A percentile compares a stretch with the other conserved stretches of the same genome.
Conservation (phyloP, 2,329 filamentous ascomycete species). For the Scorias spongiosa region DNA sequence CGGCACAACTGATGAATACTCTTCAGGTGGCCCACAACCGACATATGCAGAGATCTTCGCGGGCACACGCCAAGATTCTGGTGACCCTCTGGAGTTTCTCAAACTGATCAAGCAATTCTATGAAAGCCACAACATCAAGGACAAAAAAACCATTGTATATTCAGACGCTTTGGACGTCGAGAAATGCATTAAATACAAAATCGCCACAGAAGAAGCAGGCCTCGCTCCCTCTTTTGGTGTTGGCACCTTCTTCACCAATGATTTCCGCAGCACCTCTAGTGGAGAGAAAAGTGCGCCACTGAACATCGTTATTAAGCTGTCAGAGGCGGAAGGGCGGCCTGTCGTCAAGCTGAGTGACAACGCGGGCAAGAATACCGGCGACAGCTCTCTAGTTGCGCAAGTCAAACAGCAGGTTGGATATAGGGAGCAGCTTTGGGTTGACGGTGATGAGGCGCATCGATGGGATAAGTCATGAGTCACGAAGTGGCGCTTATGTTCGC, state of each 20-base stretch:
- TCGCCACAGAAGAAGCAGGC: constrained; percentile 60
- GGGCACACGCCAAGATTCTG: constrained; percentile 80
- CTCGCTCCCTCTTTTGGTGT: constrained; percentile 86
- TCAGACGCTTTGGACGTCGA: constrained; percentile 91
- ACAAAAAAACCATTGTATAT: constrained; percentile 82
- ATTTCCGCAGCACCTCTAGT: constrained; percentile 59
- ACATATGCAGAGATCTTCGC: constrained; percentile 72
- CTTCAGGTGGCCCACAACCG: constrained; percentile 12
- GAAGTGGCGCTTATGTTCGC: too few species aligned
- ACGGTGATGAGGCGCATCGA: constrained; percentile 67
- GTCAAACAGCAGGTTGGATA: constrained; percentile 83
- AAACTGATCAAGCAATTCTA: constrained; percentile 71
- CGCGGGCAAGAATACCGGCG: constrained; percentile 84
- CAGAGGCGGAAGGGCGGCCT: constrained; percentile 62
- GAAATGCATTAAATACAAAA: constrained; percentile 78
- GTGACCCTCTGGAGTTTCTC: constrained; percentile 67
- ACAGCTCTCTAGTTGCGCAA: constrained; percentile 58
- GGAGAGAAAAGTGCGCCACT: constrained; percentile 75
- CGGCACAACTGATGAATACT: constrained; percentile 9
- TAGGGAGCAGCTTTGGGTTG: constrained; percentile 66
- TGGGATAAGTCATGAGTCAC: constrained; percentile 44
- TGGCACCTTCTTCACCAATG: constrained; percentile 86
- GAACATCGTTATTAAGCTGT: constrained; percentile 97
- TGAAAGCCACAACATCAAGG: constrained; percentile 55
- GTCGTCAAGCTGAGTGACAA: constrained; percentile 89